Evolutionary conservation across 805 yeast species (phyloP).

Genomic region (Metschnikowia kofuensis): DNA sequence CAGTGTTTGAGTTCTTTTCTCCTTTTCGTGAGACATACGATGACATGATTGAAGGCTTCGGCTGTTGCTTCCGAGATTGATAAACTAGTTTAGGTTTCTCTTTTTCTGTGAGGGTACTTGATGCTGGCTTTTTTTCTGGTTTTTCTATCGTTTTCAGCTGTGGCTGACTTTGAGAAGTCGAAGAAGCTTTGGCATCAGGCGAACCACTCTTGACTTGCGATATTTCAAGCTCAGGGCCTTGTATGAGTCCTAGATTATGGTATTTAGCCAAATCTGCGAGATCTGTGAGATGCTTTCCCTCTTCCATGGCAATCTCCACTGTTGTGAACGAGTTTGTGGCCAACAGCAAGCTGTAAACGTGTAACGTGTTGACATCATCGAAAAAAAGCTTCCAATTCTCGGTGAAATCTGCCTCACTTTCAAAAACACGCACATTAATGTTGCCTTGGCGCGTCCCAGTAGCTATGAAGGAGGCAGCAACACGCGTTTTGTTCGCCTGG

Average conservation of each 20-base stretch:
- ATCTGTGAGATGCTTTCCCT: constrained; percentile 16
- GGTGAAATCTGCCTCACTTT: constrained; percentile 22
- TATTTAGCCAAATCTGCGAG: constrained; percentile 17
- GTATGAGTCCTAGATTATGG: constrained; percentile 29
- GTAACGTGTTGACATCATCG: constrained; percentile 30
- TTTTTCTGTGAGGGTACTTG: not conserved
- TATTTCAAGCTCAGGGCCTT: constrained; percentile 25
- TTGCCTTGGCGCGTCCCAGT: constrained; percentile 29
- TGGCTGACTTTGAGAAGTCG: not conserved
- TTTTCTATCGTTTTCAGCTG: not conserved
- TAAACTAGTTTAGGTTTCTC: constrained; percentile 12
- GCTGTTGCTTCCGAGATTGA: constrained; percentile 15
- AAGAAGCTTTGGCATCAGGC: not conserved
- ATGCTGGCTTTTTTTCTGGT: not conserved
- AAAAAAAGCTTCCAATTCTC: constrained; percentile 24
- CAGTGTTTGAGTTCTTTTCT: constrained; percentile 1
- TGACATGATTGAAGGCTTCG: constrained; percentile 11
- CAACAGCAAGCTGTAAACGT: constrained; percentile 37
- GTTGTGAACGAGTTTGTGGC: constrained; percentile 12
- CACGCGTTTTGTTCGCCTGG: constrained; percentile 28
- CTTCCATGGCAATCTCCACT: constrained; percentile 16
- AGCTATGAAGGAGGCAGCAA: constrained; percentile 42
- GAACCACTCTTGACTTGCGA: not conserved
- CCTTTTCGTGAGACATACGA: constrained; percentile 16
- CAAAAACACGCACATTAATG: constrained; percentile 21